These are phyloP conservation scores for Thozetella sp. DNA, from an alignment of 495 filamentous ascomycete species.

Conservation along the genomic window DNA sequence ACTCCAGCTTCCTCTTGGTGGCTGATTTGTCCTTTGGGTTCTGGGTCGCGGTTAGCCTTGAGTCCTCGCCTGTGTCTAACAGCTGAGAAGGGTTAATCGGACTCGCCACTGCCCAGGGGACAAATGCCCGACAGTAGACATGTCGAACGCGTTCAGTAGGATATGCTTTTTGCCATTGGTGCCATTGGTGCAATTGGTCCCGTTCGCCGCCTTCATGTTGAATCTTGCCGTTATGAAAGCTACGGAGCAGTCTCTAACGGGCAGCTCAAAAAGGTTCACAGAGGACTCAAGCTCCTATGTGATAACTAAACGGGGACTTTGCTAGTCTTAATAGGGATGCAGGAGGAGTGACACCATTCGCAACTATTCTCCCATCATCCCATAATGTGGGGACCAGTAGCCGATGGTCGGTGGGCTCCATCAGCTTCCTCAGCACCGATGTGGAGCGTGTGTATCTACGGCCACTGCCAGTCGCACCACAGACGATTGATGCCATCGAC, in stretches of 20 bases:
- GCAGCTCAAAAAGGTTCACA: no score
- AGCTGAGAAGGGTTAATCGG: conserved; percentile 11
- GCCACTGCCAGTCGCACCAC: no score
- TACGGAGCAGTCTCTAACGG: no score
- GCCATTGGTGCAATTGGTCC: neutral
- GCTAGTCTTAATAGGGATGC: no score
- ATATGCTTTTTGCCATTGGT: conserved; percentile 34
- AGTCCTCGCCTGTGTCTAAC: neutral
- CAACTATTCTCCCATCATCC: conserved; percentile 3
- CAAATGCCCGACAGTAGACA: conserved; percentile 41
- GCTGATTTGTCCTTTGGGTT: conserved; percentile 57
- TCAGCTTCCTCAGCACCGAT: no score
- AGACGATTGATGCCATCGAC: neutral
- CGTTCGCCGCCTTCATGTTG: no score
- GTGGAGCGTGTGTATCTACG: no score
- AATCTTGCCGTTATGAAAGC: no score
- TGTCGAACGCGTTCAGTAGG: conserved; percentile 48
- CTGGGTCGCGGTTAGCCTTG: conserved; percentile 25
- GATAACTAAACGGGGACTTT: no score
- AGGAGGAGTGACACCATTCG: conserved; percentile 2
- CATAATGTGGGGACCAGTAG: neutral
- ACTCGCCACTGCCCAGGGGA: conserved; percentile 54
- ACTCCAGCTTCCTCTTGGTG: conserved; percentile 55
- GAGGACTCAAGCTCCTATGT: no score
- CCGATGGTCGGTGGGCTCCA: neutral